Evolutionary conservation across 805 yeast genomes (phyloP), one percentile per base, ranked within the genome.

Genomic region (Zygotorulaspora chibaensis): DNA sequence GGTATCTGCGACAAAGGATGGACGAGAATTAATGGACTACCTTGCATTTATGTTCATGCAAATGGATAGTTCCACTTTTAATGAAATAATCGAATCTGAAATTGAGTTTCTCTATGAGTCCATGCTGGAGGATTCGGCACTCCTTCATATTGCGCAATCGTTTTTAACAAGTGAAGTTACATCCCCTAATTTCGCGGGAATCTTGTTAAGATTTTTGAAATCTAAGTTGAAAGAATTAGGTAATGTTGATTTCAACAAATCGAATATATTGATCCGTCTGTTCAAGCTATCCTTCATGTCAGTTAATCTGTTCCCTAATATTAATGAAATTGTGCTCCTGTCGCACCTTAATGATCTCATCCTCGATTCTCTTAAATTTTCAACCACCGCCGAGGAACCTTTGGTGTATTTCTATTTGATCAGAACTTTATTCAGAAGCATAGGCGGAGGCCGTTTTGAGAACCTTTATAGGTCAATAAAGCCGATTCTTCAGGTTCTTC

Each of bases 381-480:
- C 96, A 0, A 84, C 96, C 1, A 80, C 82, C 7, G 87, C 97
- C 0, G 84, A 86, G 53, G 96, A 91, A 59, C 98, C 99, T 4
- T 74, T 87, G 18, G 87, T 88, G 2, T 93, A 89, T 62, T 90
- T 91, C 52, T 86, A 89, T 56, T 72, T 93, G 55, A 84, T 93
- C 17, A 73, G 98, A 57, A 87, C 96, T 0, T 69, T 93, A 40
- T 93, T 93, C 72, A 75, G 98, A 65, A 86, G 95, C 58, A 90
- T 93, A 38, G 96, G 97, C 28, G 98, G 99, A 41, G 99, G 99
- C 6, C 74, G 98, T 47, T 91, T 93, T 62, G 99, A 93, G 64
- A 81, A 83, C 43, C 71, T 93, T 13, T 95, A 95, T 70, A 87
- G 93, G 56, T 96, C 90, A 50, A 91, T 95, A 15, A 77, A 89